These are phyloP conservation scores for Arctium lappa DNA, from an alignment of 129 eudicot species.

Conservation along the genomic window DNA sequence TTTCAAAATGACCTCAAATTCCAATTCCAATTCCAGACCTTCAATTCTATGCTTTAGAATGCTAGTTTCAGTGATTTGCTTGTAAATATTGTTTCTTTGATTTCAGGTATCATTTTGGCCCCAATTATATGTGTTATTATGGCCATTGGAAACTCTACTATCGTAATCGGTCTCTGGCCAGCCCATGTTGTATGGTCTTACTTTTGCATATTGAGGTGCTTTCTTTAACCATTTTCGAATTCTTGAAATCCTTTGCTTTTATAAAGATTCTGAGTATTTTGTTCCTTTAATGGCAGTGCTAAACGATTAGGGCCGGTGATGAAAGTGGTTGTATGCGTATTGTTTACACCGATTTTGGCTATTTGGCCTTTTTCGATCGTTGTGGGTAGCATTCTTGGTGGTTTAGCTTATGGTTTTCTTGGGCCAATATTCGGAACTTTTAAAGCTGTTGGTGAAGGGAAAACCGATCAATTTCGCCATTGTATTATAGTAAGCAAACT, in stretches of 20 bases:
- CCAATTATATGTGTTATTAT: conserved; percentile 70
- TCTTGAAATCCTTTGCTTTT: neutral
- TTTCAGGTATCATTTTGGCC: conserved; percentile 63
- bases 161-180: conserved; percentile 83
- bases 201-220: conserved; percentile 61
- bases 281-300: conserved; percentile 55
- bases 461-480: conserved; percentile 62
- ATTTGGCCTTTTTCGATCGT: conserved; percentile 63
- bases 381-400: conserved; percentile 59
- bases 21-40: neutral
- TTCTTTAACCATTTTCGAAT: neutral
- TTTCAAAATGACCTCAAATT: neutral
- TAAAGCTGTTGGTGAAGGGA: conserved; percentile 84
- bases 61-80: neutral
- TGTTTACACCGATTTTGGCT: conserved; percentile 36
- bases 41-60: neutral
- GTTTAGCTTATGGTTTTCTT: conserved; percentile 82
- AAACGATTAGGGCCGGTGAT: conserved; percentile 73
- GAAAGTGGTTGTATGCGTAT: conserved; percentile 63
- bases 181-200: conserved; percentile 60
- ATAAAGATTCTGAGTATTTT: neutral
- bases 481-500: conserved; percentile 49
- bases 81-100: neutral
- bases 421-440: conserved; percentile 91
- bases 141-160: conserved; percentile 59